Evolutionary conservation across 768 basidiomycete species (phyloP).

Genomic region (Trametes villosa): DNA sequence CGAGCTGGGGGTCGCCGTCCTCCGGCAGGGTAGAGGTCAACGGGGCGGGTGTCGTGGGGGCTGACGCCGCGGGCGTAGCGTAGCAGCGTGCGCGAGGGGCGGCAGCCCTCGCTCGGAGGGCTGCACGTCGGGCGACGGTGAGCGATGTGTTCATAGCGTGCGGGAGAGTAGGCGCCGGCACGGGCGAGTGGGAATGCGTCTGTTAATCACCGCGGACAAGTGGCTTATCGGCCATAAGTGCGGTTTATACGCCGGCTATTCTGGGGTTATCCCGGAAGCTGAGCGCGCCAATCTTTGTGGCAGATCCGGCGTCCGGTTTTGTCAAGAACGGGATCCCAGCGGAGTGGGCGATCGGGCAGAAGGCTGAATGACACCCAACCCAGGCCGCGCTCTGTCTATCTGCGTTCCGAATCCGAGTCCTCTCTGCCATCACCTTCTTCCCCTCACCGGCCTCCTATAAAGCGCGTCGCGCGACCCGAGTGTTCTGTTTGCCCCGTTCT

Average conservation of each 20-base stretch:
- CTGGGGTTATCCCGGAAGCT: too few relatives aligned
- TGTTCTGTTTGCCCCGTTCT: background rate
- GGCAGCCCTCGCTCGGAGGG: constrained; percentile 25
- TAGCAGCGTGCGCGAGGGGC: constrained; percentile 26
- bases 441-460: background rate
- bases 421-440: background rate
- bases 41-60: constrained; percentile 26
- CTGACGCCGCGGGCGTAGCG: constrained; percentile 32
- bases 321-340: too few relatives aligned
- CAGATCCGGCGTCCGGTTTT: too few relatives aligned
- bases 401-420: background rate
- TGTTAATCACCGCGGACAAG: constrained; percentile 9
- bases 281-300: too few relatives aligned
- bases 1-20: constrained; percentile 66
- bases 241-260: background rate
- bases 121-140: constrained; percentile 44
- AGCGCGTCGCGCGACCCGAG: background rate
- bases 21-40: constrained; percentile 20
- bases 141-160: constrained; percentile 40
- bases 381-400: background rate
- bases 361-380: too few relatives aligned
- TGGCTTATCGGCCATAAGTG: background rate
- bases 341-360: background rate
- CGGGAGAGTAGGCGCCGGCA: constrained; percentile 10
- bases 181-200: background rate